Evolutionary conservation across 1,284 basidiomycete species (phyloP).

Genomic region (Sporisorium exsertum): DNA sequence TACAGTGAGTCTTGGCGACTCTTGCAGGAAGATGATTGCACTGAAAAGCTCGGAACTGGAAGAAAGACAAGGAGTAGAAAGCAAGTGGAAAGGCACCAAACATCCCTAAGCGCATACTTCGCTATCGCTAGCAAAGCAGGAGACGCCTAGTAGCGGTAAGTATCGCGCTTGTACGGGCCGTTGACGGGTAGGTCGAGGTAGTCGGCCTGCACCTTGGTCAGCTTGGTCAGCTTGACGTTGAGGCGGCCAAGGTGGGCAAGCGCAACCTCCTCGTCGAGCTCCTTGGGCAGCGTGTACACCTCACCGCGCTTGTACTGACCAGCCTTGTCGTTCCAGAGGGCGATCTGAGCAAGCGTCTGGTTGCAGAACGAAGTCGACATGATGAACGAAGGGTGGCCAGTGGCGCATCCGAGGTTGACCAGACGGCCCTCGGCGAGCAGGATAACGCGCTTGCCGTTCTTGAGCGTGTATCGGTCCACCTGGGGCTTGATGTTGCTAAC

Average conservation of each 20-base stretch:
- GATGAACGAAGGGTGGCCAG: constrained; percentile 78
- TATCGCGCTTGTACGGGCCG: constrained; percentile 83
- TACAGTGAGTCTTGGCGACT: constrained; percentile 52
- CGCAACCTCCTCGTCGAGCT: constrained; percentile 98
- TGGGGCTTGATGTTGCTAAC: constrained; percentile 97
- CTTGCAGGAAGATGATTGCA: constrained; percentile 46
- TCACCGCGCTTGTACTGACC: constrained; percentile 78
- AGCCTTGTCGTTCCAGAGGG: constrained; percentile 88
- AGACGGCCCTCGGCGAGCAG: constrained; percentile 98
- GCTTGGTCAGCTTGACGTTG: constrained; percentile 90
- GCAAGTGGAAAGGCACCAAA: constrained; percentile 23
- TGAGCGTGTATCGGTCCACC: constrained; percentile 96
- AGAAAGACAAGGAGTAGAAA: constrained; percentile 17
- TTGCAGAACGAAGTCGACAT: constrained; percentile 99
- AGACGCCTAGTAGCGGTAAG: constrained; percentile 68
- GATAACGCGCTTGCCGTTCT: constrained; percentile 79
- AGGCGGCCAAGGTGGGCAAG: constrained; percentile 91
- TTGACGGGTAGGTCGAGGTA: constrained; percentile 91
- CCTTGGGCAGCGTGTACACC: constrained; percentile 81
- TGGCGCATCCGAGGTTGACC: constrained; percentile 91
- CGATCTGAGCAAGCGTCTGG: constrained; percentile 98
- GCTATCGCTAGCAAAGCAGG: too few relatives aligned
- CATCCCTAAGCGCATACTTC: constrained; percentile 16
- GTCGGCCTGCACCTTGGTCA: constrained; percentile 81
- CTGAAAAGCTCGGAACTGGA: neutral